Conservation (phyloP, 2,329 filamentous ascomycete species). For the Zelopaecilomyces penicillatus region DNA sequence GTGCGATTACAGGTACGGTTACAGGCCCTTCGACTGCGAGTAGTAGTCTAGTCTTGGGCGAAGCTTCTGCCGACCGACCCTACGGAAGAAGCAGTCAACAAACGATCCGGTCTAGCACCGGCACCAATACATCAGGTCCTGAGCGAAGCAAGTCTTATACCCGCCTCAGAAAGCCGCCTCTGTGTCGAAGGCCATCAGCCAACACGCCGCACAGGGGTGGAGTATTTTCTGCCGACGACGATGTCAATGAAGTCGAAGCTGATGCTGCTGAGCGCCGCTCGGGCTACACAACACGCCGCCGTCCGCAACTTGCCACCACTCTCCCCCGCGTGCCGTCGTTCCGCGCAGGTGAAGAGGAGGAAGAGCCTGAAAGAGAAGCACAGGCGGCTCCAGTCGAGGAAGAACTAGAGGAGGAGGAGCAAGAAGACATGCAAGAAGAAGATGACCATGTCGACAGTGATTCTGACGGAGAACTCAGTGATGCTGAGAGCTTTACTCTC, state of each 20-base stretch:
- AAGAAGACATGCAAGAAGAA: slow-evolving; percentile 28
- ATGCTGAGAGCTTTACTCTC: slow-evolving; percentile 94
- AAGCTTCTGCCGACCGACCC: slow-evolving; percentile 28
- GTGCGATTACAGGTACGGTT: slow-evolving; percentile 16
- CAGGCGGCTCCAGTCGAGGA: slow-evolving; percentile 10
- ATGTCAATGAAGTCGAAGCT: slow-evolving; percentile 67
- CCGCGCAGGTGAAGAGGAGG: slow-evolving; percentile 14
- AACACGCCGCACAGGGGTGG: slow-evolving; percentile 73
- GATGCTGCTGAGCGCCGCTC: slow-evolving; percentile 47
- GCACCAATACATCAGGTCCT: slow-evolving; percentile 25
- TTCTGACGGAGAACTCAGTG: slow-evolving; percentile 68
- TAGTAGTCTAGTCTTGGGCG: slow-evolving; percentile 24
- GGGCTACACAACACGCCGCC: slow-evolving; percentile 24
- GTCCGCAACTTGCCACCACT: slow-evolving; percentile 22
- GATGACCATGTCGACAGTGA: slow-evolving; percentile 50
- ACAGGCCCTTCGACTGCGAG: slow-evolving; percentile 15
- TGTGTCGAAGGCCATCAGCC: slow-evolving; percentile 67
- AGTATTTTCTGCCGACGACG: slow-evolving; percentile 87
- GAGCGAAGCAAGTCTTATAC: slow-evolving; percentile 40
- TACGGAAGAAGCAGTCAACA: slow-evolving; percentile 23
- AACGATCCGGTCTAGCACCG: slow-evolving; percentile 24
- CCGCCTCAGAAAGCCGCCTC: slow-evolving; percentile 61
- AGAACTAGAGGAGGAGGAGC: slow-evolving; percentile 15
- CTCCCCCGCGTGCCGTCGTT: slow-evolving; percentile 36
- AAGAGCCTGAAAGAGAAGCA: slow-evolving; percentile 14